Percentiles rank a stretch among this genome's conserved stretches.
Evolutionary conservation across 441 rosid species (phyloP).

Genomic region (Euphorbia celastroides): DNA sequence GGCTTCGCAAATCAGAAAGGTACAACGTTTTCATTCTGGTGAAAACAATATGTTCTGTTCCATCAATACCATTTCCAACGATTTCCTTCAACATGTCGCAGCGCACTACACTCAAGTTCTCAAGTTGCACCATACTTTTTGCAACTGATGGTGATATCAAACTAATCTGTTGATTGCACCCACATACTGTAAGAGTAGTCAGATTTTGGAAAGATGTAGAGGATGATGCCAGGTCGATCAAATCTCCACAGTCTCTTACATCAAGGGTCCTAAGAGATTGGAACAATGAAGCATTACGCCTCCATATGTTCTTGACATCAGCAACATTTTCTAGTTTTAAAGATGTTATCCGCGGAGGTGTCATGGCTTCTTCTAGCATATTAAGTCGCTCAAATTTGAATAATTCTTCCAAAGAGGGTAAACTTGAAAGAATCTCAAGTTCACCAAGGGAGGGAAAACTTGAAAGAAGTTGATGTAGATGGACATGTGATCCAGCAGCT

Average conservation of each 20-base stretch:
- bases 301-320: background rate
- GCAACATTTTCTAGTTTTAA: background rate
- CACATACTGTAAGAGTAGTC: no score
- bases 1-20: no score
- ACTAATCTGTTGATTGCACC: no score
- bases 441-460: conserved; percentile 1
- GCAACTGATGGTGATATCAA: no score
- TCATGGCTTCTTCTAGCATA: no score
- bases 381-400: background rate
- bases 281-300: background rate
- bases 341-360: background rate
- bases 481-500: background rate
- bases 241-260: background rate
- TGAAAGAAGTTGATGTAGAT: background rate
- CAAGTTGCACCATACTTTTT: no score
- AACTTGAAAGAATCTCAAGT: conserved; percentile 5
- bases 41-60: no score
- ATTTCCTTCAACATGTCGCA: no score
- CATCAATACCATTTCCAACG: no score
- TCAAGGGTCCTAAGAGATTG: background rate
- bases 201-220: no score
- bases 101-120: no score
- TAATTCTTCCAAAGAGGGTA: conserved; percentile 2
- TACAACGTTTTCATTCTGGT: no score
- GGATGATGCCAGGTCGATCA: background rate